Percentiles rank a stretch among this genome's conserved stretches.
phyloP scores from a whole-genome alignment of 2,329 filamentous ascomycete genomes.

The Cercospora nicotianae region DNA sequence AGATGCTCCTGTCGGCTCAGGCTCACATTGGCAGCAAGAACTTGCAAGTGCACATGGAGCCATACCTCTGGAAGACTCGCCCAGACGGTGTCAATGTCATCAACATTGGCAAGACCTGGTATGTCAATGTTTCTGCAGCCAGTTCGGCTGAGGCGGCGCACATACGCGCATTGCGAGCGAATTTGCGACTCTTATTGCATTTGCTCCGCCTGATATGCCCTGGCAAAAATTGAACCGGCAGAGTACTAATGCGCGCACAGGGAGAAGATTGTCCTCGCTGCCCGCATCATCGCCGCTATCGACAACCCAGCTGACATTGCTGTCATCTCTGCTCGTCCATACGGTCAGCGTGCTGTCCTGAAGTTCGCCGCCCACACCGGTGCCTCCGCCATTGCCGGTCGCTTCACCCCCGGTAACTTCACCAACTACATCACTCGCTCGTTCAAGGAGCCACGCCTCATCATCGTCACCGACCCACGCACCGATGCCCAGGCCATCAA shows the following conservation, averaged over 20 bases:
- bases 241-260: slow-evolving; percentile 48
- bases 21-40: slow-evolving; percentile 98
- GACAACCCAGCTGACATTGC: slow-evolving; percentile 99
- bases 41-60: slow-evolving; percentile 98
- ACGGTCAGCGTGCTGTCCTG: slow-evolving; percentile 98
- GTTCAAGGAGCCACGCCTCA: slow-evolving; percentile 99
- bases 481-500: slow-evolving; percentile 99
- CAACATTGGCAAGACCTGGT: slow-evolving; percentile 99
- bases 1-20: slow-evolving; percentile 98
- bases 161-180: not conserved
- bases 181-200: not conserved
- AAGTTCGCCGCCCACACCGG: slow-evolving; percentile 99
- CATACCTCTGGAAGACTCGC: slow-evolving; percentile 99
- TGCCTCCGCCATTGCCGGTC: slow-evolving; percentile 95
- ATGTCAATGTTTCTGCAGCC: slow-evolving; percentile 44
- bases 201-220: not conserved
- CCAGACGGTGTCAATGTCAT: slow-evolving; percentile 97
- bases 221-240: not conserved
- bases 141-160: not conserved
- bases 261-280: slow-evolving; percentile 99
- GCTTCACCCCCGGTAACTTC: slow-evolving; percentile 99
- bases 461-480: slow-evolving; percentile 98
- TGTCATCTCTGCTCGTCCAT: slow-evolving; percentile 99
- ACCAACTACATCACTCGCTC: slow-evolving; percentile 99
- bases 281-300: slow-evolving; percentile 96